Evolutionary conservation across 352 stramenopile species (phyloP).

Genomic region (Phytophthora sojae): DNA sequence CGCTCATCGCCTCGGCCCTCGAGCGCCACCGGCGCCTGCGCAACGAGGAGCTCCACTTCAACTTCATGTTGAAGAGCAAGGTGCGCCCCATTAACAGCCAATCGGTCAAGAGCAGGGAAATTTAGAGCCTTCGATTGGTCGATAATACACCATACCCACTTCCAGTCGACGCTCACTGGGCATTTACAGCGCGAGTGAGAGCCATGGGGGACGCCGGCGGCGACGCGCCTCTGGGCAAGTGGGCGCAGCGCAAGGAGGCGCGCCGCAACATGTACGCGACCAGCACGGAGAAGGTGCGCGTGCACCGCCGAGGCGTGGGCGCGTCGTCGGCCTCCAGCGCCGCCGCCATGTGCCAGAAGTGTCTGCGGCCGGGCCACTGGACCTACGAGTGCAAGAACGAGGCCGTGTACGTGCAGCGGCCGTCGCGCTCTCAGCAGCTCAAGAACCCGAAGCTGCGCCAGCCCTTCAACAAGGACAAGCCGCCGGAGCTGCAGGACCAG

Average conservation of each 20-base stretch:
- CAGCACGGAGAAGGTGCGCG: slow-evolving; percentile 76
- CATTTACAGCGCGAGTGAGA: neutral
- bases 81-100: slow-evolving; percentile 27
- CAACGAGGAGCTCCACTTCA: slow-evolving; percentile 22
- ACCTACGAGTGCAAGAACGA: slow-evolving; percentile 91
- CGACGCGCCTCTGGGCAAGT: slow-evolving; percentile 64
- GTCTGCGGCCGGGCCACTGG: slow-evolving; percentile 79
- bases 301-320: slow-evolving; percentile 55
- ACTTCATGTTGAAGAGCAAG: slow-evolving; percentile 10
- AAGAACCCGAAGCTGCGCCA: slow-evolving; percentile 83
- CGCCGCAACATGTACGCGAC: slow-evolving; percentile 87
- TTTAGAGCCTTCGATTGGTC: slow-evolving; percentile 17
- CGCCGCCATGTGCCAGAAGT: slow-evolving; percentile 84
- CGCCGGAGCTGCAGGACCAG: slow-evolving; percentile 58
- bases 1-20: slow-evolving; percentile 46
- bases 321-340: slow-evolving; percentile 24
- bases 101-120: slow-evolving; percentile 21
- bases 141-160: slow-evolving; percentile 12
- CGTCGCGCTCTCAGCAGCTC: slow-evolving; percentile 81
- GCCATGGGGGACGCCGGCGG: slow-evolving; percentile 43
- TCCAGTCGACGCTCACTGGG: neutral
- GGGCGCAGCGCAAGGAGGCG: slow-evolving; percentile 76
- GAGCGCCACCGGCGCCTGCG: slow-evolving; percentile 39
- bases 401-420: slow-evolving; percentile 80
- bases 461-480: slow-evolving; percentile 83